phyloP scores from a whole-genome alignment of 192 early-diverging fungal species.

The Neocallimastix lanati region DNA sequence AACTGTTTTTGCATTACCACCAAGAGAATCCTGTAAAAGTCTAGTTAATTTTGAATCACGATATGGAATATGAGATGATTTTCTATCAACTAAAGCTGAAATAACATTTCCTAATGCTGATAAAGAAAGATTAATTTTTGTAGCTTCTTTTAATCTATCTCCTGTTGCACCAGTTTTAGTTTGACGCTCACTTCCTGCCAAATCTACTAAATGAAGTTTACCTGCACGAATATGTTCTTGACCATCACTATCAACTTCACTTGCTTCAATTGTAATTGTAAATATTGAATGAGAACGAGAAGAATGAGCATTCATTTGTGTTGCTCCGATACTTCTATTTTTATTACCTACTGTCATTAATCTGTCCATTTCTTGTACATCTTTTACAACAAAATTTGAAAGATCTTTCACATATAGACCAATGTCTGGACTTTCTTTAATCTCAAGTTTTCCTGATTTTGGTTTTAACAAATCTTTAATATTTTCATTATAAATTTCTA shows the following conservation, averaged over 20 bases:
- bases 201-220: slow-evolving; percentile 43
- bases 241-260: slow-evolving; percentile 19
- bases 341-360: slow-evolving; percentile 45
- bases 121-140: slow-evolving; percentile 44
- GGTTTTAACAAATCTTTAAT: slow-evolving; percentile 72
- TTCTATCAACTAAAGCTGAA: slow-evolving; percentile 41
- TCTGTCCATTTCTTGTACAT: slow-evolving; percentile 41
- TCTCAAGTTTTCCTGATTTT: slow-evolving; percentile 30
- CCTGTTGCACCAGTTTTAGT: slow-evolving; percentile 37
- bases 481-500: slow-evolving; percentile 89
- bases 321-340: slow-evolving; percentile 49
- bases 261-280: slow-evolving; percentile 51
- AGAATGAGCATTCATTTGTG: slow-evolving; percentile 67
- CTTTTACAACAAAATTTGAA: slow-evolving; percentile 37
- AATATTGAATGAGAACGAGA: slow-evolving; percentile 66
- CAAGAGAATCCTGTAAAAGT: slow-evolving; percentile 42
- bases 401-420: slow-evolving; percentile 47
- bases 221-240: slow-evolving; percentile 37
- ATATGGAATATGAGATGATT: slow-evolving; percentile 43
- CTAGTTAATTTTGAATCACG: slow-evolving; percentile 45
- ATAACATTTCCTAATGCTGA: slow-evolving; percentile 47
- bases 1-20: slow-evolving; percentile 43
- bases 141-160: slow-evolving; percentile 40
- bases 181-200: slow-evolving; percentile 44
- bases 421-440: slow-evolving; percentile 39